Evolutionary conservation across 139 green algal species (phyloP).

Genomic region (Limnomonas spitsbergensis): DNA sequence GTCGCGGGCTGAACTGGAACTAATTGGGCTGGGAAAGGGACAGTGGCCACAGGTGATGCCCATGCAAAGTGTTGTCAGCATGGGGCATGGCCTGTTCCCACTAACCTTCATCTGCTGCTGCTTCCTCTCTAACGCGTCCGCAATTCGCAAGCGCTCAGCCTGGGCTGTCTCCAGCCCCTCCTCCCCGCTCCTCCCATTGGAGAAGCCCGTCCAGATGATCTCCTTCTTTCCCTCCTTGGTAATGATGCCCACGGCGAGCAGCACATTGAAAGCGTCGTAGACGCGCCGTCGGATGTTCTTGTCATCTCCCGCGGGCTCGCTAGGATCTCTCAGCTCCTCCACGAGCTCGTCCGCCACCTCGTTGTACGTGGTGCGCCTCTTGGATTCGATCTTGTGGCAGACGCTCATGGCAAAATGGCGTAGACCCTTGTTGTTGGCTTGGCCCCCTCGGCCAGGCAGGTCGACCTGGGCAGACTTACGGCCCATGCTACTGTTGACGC

Average conservation of each 20-base stretch:
- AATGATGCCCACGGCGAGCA: constrained; percentile 60
- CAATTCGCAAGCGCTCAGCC: neutral
- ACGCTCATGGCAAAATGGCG: constrained; percentile 15
- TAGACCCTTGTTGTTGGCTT: neutral
- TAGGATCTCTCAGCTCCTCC: constrained; percentile 30
- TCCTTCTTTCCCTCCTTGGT: constrained; percentile 20
- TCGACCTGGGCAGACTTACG: neutral
- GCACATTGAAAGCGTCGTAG: constrained; percentile 98
- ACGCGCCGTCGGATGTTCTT: constrained; percentile 67
- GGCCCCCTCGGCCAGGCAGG: too few species aligned
- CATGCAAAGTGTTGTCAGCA: neutral
- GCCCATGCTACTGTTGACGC: neutral
- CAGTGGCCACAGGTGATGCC: neutral
- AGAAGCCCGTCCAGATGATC: constrained; percentile 15
- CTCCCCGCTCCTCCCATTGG: neutral
- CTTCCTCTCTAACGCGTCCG: constrained; percentile 1
- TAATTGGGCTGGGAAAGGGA: neutral
- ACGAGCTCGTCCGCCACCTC: constrained; percentile 95
- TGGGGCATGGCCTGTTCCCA: neutral
- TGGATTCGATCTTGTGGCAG: constrained; percentile 13
- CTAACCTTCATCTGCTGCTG: neutral
- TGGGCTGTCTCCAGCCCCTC: neutral
- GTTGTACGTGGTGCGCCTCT: constrained; percentile 84
- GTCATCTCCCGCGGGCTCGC: neutral
- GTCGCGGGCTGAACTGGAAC: neutral